Evolutionary conservation across 73 alveolate species (phyloP), one percentile per base, ranked within the genome.

Genomic region (Tetrahymena elliotti): DNA sequence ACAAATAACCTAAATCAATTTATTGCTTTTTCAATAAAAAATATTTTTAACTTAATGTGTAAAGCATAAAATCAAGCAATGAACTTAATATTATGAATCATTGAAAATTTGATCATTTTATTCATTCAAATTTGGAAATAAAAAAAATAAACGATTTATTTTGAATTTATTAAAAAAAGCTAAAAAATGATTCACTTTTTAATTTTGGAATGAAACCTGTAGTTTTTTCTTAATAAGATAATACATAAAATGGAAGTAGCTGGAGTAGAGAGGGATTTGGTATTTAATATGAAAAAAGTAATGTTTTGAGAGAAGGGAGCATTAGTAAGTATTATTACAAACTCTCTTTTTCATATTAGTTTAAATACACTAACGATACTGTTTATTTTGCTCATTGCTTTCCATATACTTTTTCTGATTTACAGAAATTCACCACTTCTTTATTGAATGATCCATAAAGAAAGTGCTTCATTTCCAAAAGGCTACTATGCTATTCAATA

Each of bases 161-260:
- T 68, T 68, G 22, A 68, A 24, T 24, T n/a, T 27, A 4, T 27
- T 22, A 15, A 27, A 68, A 68, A 27, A 6, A 68, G 88, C 68
- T 84, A 15, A 98, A 98, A 41, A 98, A 97, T 38, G 98, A 97
- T 94, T 96, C 98, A 33, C 97, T 98, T 18, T 98, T 95, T 97
- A 97, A 98, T 38, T 97, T 97, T 93, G 99, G 99, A 16, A 98
- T 98, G 99, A 98, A 98, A 93, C 98, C 98, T 4, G 96, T 98
- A n/a, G 92, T 95, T 16, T 97, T 97, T 93, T 97, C 99, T 34
- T 98, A 97, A 68, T 27, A 27, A 31, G 88, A 68, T 24, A 68
- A 68, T 68, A 31, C 16, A 27, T 3, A 3, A 68, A 68, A 31
- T 6, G 88, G 88, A 83, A 94, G 40, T 31, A 47, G 34, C n/a